Evolutionary conservation across 768 basidiomycete species (phyloP), one percentile per base, ranked within the genome.

Genomic region (Tricholomella constricta): DNA sequence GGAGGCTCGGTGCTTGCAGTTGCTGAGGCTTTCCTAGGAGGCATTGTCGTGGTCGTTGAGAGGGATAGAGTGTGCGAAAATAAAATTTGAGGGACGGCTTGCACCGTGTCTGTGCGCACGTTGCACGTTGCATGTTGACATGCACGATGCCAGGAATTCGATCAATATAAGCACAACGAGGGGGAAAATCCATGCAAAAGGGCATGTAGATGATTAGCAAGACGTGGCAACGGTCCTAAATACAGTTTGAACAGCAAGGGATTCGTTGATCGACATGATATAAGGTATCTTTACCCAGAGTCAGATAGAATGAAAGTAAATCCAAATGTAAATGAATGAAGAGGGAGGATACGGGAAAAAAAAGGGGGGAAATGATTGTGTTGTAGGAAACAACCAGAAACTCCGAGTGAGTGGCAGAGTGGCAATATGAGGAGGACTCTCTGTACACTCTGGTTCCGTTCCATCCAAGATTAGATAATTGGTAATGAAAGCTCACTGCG

Each of bases 1-100:
- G 80, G 78, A 37, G 78, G 73, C 37, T 71, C 69, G 29, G 69
- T 56, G 43, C 68, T 67, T 51, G 67, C 53, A 37, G 63, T 51
- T 5, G 69, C 67, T 49, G 74, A 61, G 32, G 61, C 57, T 60
- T 76, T 74, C 36, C 71, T 68, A 52, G 74, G 71, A 52, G 69
- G 58, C 68, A 69, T 69, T 45, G 44, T 65, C 48, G 54, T 45
- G 54, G 60, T 59, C 56, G 60, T 58, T 37, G 52, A 45, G n/a
- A 45, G 37, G 37, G 49, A 32, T 9, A n/a, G 42, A 49, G 51
- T 52, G 60, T 55, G 56, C 44, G 54, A 55, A 49, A 55, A 34
- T 48, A 47, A 32, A 42, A 22, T 23, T 17, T 26, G 15, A 52
- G 26, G 51, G 20, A 27, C 50, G 14, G 31, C 41, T 29, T 23